Percentiles rank a stretch among this genome's conserved stretches.
Evolutionary conservation across 2,329 filamentous ascomycete genomes (phyloP).

Genomic region (Fusarium duplospermum): DNA sequence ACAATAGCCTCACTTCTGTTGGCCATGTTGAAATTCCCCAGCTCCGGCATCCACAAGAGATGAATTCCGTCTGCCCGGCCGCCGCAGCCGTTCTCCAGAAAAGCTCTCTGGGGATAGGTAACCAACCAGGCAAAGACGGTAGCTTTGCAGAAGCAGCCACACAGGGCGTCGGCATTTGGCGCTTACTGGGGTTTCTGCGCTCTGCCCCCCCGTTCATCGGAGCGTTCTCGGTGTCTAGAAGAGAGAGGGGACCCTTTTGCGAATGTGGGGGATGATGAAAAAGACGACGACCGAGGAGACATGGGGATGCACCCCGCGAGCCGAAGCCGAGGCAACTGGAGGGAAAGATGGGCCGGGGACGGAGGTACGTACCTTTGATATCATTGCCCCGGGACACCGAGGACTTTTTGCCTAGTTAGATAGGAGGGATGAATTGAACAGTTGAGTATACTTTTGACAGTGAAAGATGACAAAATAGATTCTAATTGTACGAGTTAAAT

Average conservation of each 20-base stretch:
- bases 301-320: conserved; percentile 32
- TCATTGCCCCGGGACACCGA: conserved; percentile 37
- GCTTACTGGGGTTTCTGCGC: neutral
- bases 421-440: neutral
- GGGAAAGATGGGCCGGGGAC: conserved; percentile 30
- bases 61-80: conserved; percentile 36
- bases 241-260: neutral
- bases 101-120: neutral
- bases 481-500: neutral
- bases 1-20: neutral
- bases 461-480: neutral
- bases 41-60: neutral
- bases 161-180: neutral
- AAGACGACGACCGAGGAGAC: conserved; percentile 1
- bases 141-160: neutral
- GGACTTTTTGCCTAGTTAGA: neutral
- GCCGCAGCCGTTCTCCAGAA: neutral
- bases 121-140: neutral
- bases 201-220: neutral
- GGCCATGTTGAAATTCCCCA: neutral
- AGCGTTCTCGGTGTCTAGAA: conserved; percentile 5
- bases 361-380: conserved; percentile 20
- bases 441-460: neutral
- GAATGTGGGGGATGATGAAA: conserved; percentile 25
- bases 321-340: conserved; percentile 45